Conservation (phyloP, 225 moss, liverwort and hornwort species). For the Sphagnum contortum region DNA sequence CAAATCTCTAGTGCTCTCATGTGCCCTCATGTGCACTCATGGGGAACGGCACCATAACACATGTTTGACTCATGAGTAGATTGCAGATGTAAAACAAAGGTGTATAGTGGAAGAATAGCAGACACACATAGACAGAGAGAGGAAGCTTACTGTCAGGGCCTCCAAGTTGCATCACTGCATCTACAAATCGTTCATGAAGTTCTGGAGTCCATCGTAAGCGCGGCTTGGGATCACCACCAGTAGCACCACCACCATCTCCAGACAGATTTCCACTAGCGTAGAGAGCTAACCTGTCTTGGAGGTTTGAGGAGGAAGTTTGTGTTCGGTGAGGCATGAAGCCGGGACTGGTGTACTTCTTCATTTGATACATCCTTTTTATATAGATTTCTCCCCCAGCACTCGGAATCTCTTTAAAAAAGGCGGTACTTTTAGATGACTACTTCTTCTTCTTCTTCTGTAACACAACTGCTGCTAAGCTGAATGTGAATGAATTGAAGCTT, state of each 20-base stretch:
- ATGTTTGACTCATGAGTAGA: no score
- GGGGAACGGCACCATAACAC: no score
- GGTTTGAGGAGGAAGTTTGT: conserved; percentile 15
- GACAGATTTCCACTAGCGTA: conserved; percentile 19
- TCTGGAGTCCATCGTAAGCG: conserved; percentile 47
- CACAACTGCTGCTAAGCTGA: no score
- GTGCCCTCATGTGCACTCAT: no score
- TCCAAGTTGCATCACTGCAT: conserved; percentile 42
- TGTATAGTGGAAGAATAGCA: background rate
- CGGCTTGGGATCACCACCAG: conserved; percentile 31
- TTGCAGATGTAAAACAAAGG: no score
- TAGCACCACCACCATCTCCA: conserved; percentile 14
- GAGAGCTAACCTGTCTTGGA: conserved; percentile 24
- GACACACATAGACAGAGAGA: background rate
- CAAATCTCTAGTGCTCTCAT: no score
- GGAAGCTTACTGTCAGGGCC: conserved; percentile 36
- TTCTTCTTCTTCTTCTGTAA: no score
- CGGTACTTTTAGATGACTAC: no score
- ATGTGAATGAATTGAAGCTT: no score
- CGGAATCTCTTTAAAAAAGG: no score
- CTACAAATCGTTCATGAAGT: conserved; percentile 45
- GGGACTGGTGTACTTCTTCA: conserved; percentile 48
- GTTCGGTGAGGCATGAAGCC: conserved; percentile 42
- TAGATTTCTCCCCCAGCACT: no score
- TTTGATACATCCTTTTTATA: conserved; percentile 30